Evolutionary conservation across 345 rosid species (phyloP).

Genomic region (Rhodamnia rubescens): DNA sequence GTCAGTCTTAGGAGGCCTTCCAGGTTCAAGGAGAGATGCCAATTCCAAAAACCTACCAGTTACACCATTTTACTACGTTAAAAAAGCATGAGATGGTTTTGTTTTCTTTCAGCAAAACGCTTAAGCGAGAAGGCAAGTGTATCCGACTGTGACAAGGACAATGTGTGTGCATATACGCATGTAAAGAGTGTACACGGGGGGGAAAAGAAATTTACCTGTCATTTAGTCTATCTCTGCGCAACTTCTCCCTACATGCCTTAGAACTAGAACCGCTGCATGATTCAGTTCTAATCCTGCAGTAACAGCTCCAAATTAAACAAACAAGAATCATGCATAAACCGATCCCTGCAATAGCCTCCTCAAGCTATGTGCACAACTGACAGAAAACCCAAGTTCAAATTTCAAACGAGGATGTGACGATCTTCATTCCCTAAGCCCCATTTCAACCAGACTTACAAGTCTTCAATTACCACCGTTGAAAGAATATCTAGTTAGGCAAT

Average conservation of each 20-base stretch:
- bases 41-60: conserved; percentile 73
- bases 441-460: background rate
- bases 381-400: background rate
- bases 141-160: background rate
- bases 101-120: background rate
- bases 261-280: conserved; percentile 63
- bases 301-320: background rate
- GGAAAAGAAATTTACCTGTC: conserved; percentile 52
- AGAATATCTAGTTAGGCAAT: background rate
- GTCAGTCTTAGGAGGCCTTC: conserved; percentile 86
- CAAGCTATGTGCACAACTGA: background rate
- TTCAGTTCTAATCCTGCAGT: conserved; percentile 42
- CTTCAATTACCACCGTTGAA: background rate
- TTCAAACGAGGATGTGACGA: background rate
- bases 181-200: background rate
- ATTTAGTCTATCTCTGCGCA: conserved; percentile 87
- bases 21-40: conserved; percentile 80
- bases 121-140: background rate
- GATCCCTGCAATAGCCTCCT: background rate
- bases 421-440: background rate
- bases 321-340: background rate
- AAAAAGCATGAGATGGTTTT: background rate
- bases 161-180: background rate
- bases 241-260: conserved; percentile 96
- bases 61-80: background rate